Base-by-base conservation (phyloP, 1,284 basidiomycete genomes). In the Marasmius oreades region DNA sequence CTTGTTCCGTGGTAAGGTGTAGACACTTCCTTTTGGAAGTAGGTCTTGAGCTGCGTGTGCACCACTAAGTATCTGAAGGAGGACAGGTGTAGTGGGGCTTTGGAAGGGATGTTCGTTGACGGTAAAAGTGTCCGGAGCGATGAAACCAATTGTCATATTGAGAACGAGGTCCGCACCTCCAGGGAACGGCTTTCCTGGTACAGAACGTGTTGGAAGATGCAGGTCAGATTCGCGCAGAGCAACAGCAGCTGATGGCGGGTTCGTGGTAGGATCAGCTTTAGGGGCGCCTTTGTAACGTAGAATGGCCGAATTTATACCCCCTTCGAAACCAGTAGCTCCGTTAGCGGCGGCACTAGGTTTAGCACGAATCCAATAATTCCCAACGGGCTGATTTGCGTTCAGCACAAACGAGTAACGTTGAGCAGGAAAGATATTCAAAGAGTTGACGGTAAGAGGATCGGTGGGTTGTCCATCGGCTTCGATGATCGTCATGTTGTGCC, bases 51-150 rank as follows among this genome's bases (percentile, higher is more conserved):
- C 73, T 39, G 70, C 68, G 44, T 66, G 65, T 10, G 75, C 69
- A 6, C 81, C 80, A 52, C 77, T 80, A 31, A 83, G 63, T 45
- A 84, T 77, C 57, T 83, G 81, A 28, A 84, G 71, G 31, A 82
- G 70, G 0, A 80, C 74, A 0, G 79, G 79, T 0, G 69, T 67
- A 0, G 67, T 70, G 2, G 79, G 80, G 14, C 73, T 65, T 6
- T 52, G 56, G 59, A 69, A 82, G 6, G 64, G 46, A 36, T 59
- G 62, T 12, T 69, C 69, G 48, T 76, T 78, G 42, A 79, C 55
- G 3, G 52, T 66, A 62, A 73, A 78, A n/a, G 56, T 53, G 33
- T 2, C n/a, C 20, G 11, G 24, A 28, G 42, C 36, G 52, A 51
- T 46, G 42, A 59, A 42, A 37, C 67, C 66, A 4, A 70, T 52